Conservation (phyloP, 2,329 filamentous ascomycete genomes). For the Pseudogymnoascus destructans region DNA sequence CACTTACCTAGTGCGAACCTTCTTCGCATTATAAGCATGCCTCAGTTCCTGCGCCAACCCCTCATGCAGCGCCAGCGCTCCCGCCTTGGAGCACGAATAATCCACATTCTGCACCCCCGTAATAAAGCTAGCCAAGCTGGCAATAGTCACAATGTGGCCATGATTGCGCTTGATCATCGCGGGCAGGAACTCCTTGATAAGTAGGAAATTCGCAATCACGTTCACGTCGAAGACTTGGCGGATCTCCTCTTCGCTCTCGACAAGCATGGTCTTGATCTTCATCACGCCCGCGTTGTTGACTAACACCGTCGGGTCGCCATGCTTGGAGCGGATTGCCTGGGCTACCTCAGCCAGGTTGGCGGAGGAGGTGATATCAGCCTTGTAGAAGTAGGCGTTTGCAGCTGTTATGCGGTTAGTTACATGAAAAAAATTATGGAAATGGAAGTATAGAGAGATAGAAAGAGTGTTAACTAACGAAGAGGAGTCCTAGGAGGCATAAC, state of each 20-base stretch:
- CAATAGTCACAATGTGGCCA: constrained; percentile 59
- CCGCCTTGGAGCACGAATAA: constrained; percentile 56
- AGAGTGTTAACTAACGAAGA: constrained; percentile 4
- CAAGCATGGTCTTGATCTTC: constrained; percentile 45
- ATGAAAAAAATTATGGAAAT: background rate
- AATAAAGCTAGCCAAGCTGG: constrained; percentile 30
- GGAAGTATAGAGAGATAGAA: no score
- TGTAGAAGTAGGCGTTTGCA: constrained; percentile 47
- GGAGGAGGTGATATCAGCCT: constrained; percentile 53
- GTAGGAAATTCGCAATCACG: constrained; percentile 51
- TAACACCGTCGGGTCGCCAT: constrained; percentile 55
- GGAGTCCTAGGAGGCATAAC: constrained; percentile 33
- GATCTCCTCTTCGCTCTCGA: constrained; percentile 40
- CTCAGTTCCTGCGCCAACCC: constrained; percentile 44
- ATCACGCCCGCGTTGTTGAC: constrained; percentile 60
- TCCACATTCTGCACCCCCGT: constrained; percentile 34
- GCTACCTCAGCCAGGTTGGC: constrained; percentile 39
- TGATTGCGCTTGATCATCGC: constrained; percentile 50
- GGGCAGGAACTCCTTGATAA: constrained; percentile 52
- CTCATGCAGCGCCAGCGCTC: constrained; percentile 54
- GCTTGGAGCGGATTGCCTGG: constrained; percentile 35
- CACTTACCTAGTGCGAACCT: constrained; percentile 32
- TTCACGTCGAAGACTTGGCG: constrained; percentile 60
- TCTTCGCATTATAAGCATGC: constrained; percentile 47
- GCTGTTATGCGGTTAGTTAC: constrained; percentile 24